Evolutionary conservation across 371 early-diverging fungal species (phyloP).

Genomic region (Umbelopsis sp.): DNA sequence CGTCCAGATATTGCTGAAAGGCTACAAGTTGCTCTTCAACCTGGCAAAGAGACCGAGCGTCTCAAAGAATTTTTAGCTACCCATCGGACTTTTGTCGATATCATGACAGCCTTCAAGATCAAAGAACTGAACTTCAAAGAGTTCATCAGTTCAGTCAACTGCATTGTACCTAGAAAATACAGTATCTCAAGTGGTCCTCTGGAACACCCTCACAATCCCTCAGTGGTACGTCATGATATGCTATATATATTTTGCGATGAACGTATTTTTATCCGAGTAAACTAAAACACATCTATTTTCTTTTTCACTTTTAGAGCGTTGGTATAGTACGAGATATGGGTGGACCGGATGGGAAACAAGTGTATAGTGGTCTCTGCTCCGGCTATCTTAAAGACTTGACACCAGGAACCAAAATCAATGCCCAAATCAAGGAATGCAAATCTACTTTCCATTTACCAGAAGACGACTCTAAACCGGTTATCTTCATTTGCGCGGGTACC

Average conservation of each 20-base stretch:
- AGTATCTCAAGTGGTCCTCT: conserved; percentile 58
- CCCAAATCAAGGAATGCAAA: conserved; percentile 47
- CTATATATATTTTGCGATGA: no score
- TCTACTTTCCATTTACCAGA: conserved; percentile 43
- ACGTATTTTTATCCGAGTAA: no score
- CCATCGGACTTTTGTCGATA: conserved; percentile 52
- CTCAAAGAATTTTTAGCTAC: conserved; percentile 46
- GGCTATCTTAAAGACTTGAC: conserved; percentile 32
- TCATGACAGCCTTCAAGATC: conserved; percentile 47
- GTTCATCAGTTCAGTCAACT: conserved; percentile 42
- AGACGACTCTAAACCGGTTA: conserved; percentile 43
- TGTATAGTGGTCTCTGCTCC: conserved; percentile 46
- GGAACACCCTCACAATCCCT: conserved; percentile 30
- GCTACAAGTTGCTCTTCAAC: conserved; percentile 36
- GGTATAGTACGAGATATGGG: conserved; percentile 47
- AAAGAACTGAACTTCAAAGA: conserved; percentile 47
- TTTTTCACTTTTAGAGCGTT: conserved; percentile 23
- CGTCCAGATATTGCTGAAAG: conserved; percentile 41
- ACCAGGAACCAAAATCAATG: conserved; percentile 28
- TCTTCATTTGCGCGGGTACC: conserved; percentile 73
- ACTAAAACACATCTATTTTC: neutral
- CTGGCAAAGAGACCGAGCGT: conserved; percentile 32
- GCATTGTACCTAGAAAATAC: conserved; percentile 59
- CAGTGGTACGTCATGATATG: conserved; percentile 21
- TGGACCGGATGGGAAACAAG: conserved; percentile 33